Base-by-base conservation (phyloP, 345 rosid species). In the Trapa bicornis region DNA sequence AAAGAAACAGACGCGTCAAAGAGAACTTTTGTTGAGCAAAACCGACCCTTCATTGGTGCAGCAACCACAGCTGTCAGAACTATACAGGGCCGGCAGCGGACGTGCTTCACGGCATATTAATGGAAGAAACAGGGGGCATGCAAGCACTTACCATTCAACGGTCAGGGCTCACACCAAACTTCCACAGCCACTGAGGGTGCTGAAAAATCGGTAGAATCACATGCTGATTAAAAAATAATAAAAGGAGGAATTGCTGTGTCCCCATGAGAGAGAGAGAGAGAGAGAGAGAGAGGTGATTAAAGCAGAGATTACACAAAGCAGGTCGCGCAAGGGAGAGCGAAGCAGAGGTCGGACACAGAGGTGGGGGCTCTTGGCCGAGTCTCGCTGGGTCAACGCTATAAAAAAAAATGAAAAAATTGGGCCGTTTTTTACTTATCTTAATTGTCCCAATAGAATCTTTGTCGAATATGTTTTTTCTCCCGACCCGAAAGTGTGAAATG, bases 1-100 rank as follows among this genome's bases (percentile, higher is more conserved):
- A 78, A 75, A 37, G 39, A 61, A 68, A 15, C 29, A 22, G 29
- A 22, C 43, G 57, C 29, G 61, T 43, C 62, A 73, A 72, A 50
- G 47, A 74, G 70, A 70, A 37, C 68, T 68, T 70, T 63, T 2
- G 47, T 58, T 35, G 33, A 29, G 36, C 33, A 3, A 10, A 58
- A 58, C 63, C 35, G 63, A 2, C 48, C 48, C 13, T 45, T 45
- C 35, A 11, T 32, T 32, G 6, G 32, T 29, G 14, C 15, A 58
- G 10, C 33, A 32, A 58, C 63, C 63, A 22, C 63, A 58, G 63
- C 63, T 58, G 38, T 32, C 35, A 58, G 32, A 58, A 11, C n/a
- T 50, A 6, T 9, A 6, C 58, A n/a, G 33, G 32, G 33, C 58
- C 17, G 60, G 33, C 58, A 53, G 60, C 22, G 54, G 17, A 54